Percentiles rank a stretch among this genome's conserved stretches.
phyloP scores from a whole-genome alignment of 2,329 filamentous ascomycete species.

The Didymellaceae sp. region DNA sequence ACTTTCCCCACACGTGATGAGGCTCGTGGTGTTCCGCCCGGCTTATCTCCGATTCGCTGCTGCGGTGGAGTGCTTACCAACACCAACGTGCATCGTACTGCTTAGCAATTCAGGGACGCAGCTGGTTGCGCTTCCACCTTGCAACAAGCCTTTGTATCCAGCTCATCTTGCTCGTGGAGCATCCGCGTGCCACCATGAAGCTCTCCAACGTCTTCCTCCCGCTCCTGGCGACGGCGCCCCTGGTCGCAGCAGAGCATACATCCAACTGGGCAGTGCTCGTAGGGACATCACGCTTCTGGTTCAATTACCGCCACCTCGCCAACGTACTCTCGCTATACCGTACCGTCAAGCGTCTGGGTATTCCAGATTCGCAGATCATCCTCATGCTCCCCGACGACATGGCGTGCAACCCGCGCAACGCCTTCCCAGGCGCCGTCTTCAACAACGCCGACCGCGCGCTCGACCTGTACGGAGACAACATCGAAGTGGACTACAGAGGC shows the following conservation, averaged over 20 bases:
- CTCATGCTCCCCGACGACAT: conserved; percentile 99
- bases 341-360: conserved; percentile 95
- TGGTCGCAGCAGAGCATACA: conserved; percentile 76
- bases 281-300: conserved; percentile 98
- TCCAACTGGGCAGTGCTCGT: conserved; percentile 99
- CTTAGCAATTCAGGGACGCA: conserved; percentile 1
- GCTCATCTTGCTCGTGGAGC: not conserved
- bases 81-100: conserved; percentile 27
- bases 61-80: conserved; percentile 36
- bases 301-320: conserved; percentile 98
- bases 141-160: not conserved
- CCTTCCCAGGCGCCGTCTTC: conserved; percentile 97
- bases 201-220: conserved; percentile 33
- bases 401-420: conserved; percentile 98
- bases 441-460: conserved; percentile 96
- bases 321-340: conserved; percentile 98
- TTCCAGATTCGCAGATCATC: conserved; percentile 98
- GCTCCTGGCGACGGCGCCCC: conserved; percentile 40
- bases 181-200: conserved; percentile 27
- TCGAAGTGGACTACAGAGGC: conserved; percentile 96
- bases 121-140: not conserved
- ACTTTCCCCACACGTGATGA: conserved; percentile 27
- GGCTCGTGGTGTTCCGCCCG: conserved; percentile 6
- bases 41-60: conserved; percentile 45
- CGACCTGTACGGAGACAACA: conserved; percentile 97